Conservation (phyloP, 768 basidiomycete species). For the Mycena filopes region DNA sequence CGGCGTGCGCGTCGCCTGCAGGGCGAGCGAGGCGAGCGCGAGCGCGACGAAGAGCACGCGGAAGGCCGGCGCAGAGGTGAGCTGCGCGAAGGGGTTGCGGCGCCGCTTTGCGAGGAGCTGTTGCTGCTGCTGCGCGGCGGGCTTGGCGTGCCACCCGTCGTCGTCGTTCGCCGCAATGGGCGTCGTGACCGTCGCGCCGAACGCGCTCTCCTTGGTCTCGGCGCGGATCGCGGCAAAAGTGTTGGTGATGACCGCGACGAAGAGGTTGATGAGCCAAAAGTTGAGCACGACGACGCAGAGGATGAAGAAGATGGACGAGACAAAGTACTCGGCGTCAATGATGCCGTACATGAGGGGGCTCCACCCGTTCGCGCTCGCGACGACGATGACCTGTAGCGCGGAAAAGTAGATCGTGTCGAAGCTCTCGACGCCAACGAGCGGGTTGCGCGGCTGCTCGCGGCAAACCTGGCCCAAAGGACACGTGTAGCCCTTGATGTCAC, state of each 20-base stretch:
- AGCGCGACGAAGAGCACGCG: slow-evolving; percentile 81
- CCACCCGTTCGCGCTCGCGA: slow-evolving; percentile 88
- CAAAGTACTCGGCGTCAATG: slow-evolving; percentile 90
- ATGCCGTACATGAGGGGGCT: slow-evolving; percentile 85
- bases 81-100: slow-evolving; percentile 60
- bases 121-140: neutral
- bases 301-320: slow-evolving; percentile 91
- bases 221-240: slow-evolving; percentile 89
- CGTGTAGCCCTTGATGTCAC: slow-evolving; percentile 80
- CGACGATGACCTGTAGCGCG: slow-evolving; percentile 84
- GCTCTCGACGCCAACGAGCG: slow-evolving; percentile 70
- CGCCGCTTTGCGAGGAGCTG: slow-evolving; percentile 42
- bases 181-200: slow-evolving; percentile 69
- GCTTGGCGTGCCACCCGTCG: slow-evolving; percentile 60
- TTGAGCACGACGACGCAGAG: slow-evolving; percentile 87
- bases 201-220: slow-evolving; percentile 91
- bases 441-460: slow-evolving; percentile 80
- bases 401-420: slow-evolving; percentile 92
- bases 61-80: slow-evolving; percentile 61
- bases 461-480: slow-evolving; percentile 91
- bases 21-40: slow-evolving; percentile 73
- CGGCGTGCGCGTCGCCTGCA: slow-evolving; percentile 77
- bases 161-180: slow-evolving; percentile 45
- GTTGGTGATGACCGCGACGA: slow-evolving; percentile 96
- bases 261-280: slow-evolving; percentile 93